Evolutionary conservation across 2,329 filamentous ascomycete genomes (phyloP), one percentile per base, ranked within the genome.

Genomic region (Stenocarpella maydis): DNA sequence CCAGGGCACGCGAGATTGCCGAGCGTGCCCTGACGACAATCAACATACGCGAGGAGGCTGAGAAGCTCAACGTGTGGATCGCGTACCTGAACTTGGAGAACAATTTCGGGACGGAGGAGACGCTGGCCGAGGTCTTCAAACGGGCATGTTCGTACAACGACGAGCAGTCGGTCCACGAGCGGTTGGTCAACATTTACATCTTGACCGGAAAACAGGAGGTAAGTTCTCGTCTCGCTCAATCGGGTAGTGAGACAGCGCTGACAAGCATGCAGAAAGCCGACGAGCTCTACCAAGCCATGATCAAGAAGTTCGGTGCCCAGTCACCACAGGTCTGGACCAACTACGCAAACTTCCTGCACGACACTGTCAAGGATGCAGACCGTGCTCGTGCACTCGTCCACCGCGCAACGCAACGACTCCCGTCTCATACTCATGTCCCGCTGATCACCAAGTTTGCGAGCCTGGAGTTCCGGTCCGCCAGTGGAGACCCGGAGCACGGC

Each of bases 11-110:
- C 60, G 92, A 95, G 73, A 91, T 98, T 70, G 95, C 94, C 2
- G 92, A 98, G 81, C 92, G 96, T 71, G 96, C 96, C 21, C 88
- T 98, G 72, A 91, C 91, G 77, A 97, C 92, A 19, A 98, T 99
- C 82, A 92, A 93, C 80, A 93, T 97, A 71, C 90, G 93, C 31
- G 94, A 98, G 78, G 92, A 97, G 78, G 90, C 91, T 3, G 96
- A 98, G 81, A 98, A 98, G 82, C 84, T 97, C 75, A 97, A 98
- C 79, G 89, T 98, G 65, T 99, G 96, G 97, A 91, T 97, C 70
- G 96, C 95, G 0, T 89, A 95, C 78, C 88, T 99, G 75, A 98
- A 99, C 83, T 84, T 99, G 74, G 96, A 99, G 81, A 94, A 96
- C 73, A 91, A 92, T 8, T 98, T 97, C 77, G 94, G 94, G 71